Base-by-base conservation (phyloP, 1,284 basidiomycete genomes). In the Sphagnurus paluster region DNA sequence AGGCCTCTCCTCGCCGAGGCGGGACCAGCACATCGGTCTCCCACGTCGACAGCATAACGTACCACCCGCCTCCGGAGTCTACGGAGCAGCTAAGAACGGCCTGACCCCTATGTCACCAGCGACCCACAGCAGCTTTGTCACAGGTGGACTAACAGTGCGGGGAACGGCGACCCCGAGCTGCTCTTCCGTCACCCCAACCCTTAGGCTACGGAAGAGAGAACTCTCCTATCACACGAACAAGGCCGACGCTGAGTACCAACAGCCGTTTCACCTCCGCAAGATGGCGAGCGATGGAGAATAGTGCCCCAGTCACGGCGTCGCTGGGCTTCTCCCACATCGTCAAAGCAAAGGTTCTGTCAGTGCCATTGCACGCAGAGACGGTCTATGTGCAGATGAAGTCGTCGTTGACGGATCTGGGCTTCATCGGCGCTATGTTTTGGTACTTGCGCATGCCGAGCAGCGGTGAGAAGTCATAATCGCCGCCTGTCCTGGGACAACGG, bases 301-400 rank as follows among this genome's bases (percentile, higher is more conserved):
- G 57, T 0, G 74, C 70, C 0, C 70, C 69, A 0, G 82, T 84
- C 11, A 82, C 71, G 0, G 64, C 58, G 1, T 80, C 82, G 7
- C 73, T 74, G 0, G 68, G 70, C 56, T 79, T 79, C 53, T 75
- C 64, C 14, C 75, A 69, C 65, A 82, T 74, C 7, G 80, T 82
- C 14, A 80, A 54, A 7, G 65, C 58, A 52, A 77, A 77, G 1
- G 39, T 44, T 14, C 48, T 43, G 32, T 14, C 49, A 16, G 32
- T 48, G 44, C 58, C 56, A 8, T 20, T 1, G 50, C 23, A 16
- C 52, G 48, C 24, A 1, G 82, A 81, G 10, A 84, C 67, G 0
- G 80, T 84, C 82, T 83, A 85, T 1, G 81, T 85, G 14, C 82
- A 76, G 37, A 85, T 70, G 21, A 78, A 70, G 55, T 85, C 82